Evolutionary conservation across 306 rosid species (phyloP).

Genomic region (Sindora glabra): DNA sequence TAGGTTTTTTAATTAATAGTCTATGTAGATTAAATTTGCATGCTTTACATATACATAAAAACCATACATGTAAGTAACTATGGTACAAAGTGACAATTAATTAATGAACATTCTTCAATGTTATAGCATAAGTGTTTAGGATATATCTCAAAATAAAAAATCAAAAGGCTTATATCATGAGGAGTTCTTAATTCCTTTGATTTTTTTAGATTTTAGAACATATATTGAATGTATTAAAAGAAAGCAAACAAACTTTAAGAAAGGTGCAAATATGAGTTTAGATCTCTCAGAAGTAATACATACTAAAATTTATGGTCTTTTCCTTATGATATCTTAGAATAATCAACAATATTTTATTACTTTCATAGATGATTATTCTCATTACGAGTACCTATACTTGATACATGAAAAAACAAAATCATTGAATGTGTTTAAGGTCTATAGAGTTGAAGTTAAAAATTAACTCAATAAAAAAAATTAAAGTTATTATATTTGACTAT

Average conservation of each 20-base stretch:
- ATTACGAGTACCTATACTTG: not conserved
- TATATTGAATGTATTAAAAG: not conserved
- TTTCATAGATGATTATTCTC: not conserved
- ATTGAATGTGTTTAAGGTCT: no score
- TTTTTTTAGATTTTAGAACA: not conserved
- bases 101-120: not conserved
- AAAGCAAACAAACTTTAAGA: not conserved
- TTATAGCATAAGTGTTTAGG: not conserved
- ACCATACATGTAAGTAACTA: not conserved
- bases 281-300: not conserved
- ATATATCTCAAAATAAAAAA: no score
- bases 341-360: not conserved
- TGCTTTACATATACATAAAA: not conserved
- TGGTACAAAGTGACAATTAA: not conserved
- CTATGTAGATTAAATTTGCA: not conserved
- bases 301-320: not conserved
- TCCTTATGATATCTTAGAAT: not conserved
- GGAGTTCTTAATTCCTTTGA: not conserved
- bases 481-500: no score
- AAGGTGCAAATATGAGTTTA: no score
- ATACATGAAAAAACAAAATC: not conserved
- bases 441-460: no score
- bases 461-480: no score
- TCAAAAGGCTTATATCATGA: not conserved
- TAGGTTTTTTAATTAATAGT: not conserved